Evolutionary conservation across 768 basidiomycete genomes (phyloP).

Genomic region (Phlebiopsis flavidoalba): DNA sequence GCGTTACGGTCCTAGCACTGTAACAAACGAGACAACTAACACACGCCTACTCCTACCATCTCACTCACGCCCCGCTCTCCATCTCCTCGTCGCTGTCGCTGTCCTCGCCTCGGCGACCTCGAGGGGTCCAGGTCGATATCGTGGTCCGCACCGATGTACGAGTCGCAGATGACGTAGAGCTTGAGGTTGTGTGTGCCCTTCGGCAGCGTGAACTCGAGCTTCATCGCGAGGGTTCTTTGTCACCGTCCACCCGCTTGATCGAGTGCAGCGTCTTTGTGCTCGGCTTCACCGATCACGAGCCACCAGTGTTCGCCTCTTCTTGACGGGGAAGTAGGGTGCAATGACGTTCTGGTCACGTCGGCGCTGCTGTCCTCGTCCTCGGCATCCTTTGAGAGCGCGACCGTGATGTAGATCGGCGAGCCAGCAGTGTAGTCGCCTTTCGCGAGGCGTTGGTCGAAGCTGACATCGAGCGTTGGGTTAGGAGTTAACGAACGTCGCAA

Average conservation of each 20-base stretch:
- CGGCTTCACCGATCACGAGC: constrained; percentile 89
- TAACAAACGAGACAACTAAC: background rate
- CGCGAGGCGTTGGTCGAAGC: constrained; percentile 78
- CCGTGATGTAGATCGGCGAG: constrained; percentile 75
- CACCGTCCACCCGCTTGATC: constrained; percentile 85
- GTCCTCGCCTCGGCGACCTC: constrained; percentile 87
- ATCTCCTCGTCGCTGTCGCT: constrained; percentile 77
- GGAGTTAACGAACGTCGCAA: constrained; percentile 93
- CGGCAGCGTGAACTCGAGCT: constrained; percentile 85
- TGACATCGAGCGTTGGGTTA: constrained; percentile 94
- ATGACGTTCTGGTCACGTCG: constrained; percentile 77
- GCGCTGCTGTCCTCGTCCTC: constrained; percentile 54
- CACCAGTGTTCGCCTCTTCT: constrained; percentile 96
- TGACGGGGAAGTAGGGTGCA: constrained; percentile 89
- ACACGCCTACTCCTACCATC: constrained; percentile 43
- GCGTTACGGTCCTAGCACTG: background rate
- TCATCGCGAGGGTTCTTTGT: constrained; percentile 65
- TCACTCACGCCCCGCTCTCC: constrained; percentile 61
- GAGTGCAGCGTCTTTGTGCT: constrained; percentile 76
- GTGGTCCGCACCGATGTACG: constrained; percentile 89
- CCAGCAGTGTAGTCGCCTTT: constrained; percentile 85
- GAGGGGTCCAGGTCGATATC: constrained; percentile 78
- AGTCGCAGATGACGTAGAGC: constrained; percentile 90
- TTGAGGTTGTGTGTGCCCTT: constrained; percentile 81
- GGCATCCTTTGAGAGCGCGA: constrained; percentile 74